These are phyloP conservation scores for Phoma sp. DNA, from an alignment of 2,329 filamentous ascomycete genomes.

Conservation along the genomic window DNA sequence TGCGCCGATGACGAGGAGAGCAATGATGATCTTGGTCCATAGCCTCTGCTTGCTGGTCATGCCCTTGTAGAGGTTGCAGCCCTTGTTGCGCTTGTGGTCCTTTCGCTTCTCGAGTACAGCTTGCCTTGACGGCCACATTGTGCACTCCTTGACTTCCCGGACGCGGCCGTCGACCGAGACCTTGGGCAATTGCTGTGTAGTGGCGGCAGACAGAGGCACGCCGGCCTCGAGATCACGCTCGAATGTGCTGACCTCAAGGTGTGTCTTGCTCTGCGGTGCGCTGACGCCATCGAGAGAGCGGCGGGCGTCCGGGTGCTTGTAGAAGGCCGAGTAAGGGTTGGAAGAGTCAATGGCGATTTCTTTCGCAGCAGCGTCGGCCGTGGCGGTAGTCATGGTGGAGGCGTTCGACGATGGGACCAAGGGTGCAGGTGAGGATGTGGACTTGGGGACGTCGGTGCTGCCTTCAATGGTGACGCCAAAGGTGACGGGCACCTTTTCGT, in stretches of 20 bases:
- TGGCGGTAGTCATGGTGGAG: constrained; percentile 41
- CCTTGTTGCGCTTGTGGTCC: constrained; percentile 46
- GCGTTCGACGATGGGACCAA: constrained; percentile 41
- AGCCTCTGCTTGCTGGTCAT: constrained; percentile 53
- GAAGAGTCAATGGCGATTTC: constrained; percentile 42
- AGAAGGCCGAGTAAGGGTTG: constrained; percentile 55
- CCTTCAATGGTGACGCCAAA: constrained; percentile 53
- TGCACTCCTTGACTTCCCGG: constrained; percentile 58
- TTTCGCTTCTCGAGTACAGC: constrained; percentile 53
- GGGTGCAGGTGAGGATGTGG: constrained; percentile 12
- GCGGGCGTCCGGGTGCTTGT: constrained; percentile 53
- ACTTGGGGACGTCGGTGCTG: constrained; percentile 22
- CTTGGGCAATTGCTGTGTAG: constrained; percentile 47
- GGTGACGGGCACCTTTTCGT: constrained; percentile 43
- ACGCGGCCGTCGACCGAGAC: constrained; percentile 49
- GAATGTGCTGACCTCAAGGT: constrained; percentile 38
- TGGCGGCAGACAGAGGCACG: constrained; percentile 44
- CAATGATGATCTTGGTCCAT: constrained; percentile 53
- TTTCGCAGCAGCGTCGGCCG: constrained; percentile 40
- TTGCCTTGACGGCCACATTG: constrained; percentile 58
- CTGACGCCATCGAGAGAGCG: constrained; percentile 47
- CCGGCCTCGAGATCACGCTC: constrained; percentile 51
- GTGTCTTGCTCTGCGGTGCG: constrained; percentile 37
- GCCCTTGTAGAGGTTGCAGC: constrained; percentile 50
- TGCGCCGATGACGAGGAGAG: constrained; percentile 52